These are phyloP conservation scores for Calocera cornea DNA, from an alignment of 768 basidiomycete genomes.

Conservation along the genomic window DNA sequence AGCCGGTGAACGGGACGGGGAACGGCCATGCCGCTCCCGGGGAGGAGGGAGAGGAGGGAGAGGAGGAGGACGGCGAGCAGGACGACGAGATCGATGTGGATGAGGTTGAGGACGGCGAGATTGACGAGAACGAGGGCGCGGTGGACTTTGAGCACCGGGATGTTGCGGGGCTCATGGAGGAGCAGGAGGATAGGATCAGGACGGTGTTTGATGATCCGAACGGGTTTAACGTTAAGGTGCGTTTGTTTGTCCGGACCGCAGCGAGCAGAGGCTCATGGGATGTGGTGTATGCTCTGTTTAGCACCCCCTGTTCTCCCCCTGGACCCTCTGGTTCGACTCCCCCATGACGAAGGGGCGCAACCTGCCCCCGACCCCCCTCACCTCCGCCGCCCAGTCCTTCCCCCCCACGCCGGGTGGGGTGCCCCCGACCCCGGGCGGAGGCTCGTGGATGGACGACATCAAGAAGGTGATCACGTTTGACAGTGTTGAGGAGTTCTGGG, in stretches of 20 bases:
- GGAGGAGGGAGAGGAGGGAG: not conserved
- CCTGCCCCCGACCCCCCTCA: conserved; percentile 15
- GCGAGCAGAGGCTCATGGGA: too few relatives aligned
- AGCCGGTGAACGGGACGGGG: not conserved
- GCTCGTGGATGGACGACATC: conserved; percentile 96
- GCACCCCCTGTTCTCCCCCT: conserved; percentile 88
- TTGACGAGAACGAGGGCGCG: conserved; percentile 25
- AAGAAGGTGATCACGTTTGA: conserved; percentile 92
- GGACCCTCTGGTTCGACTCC: conserved; percentile 99
- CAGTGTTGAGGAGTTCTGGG: conserved; percentile 99
- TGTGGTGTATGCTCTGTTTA: conserved; percentile 27
- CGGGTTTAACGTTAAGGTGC: conserved; percentile 93
- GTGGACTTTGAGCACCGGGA: conserved; percentile 33
- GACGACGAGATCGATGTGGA: conserved; percentile 43
- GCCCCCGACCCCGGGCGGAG: conserved; percentile 13
- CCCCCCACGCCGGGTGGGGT: not conserved
- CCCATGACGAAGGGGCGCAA: conserved; percentile 82
- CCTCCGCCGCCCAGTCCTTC: conserved; percentile 43
- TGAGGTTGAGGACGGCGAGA: conserved; percentile 61
- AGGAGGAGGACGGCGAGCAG: conserved; percentile 18
- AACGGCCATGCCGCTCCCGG: not conserved
- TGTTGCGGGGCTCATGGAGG: conserved; percentile 48
- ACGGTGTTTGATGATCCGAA: conserved; percentile 89
- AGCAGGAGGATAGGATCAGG: conserved; percentile 53
- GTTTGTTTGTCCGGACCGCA: conserved; percentile 14